These are phyloP conservation scores for Monosporascus sp. DNA, from an alignment of 2,329 filamentous ascomycete species.

Conservation along the genomic window DNA sequence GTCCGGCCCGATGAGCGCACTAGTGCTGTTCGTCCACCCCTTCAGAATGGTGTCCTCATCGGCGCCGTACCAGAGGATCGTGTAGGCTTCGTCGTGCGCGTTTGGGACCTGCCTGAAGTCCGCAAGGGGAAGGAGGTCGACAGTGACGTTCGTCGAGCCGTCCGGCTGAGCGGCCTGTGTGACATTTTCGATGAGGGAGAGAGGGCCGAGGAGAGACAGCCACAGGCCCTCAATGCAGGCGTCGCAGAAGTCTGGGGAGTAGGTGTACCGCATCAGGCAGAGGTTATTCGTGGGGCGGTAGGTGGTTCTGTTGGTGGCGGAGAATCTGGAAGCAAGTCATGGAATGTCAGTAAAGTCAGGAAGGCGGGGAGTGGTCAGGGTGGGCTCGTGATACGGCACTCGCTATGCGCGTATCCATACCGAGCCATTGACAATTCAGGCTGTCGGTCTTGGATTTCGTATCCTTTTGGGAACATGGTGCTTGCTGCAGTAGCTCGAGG, in stretches of 20 bases:
- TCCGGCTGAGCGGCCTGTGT: constrained; percentile 15
- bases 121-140: constrained; percentile 22
- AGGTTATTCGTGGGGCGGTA: constrained; percentile 26
- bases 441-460: no score
- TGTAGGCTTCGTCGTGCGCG: constrained; percentile 19
- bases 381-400: not conserved
- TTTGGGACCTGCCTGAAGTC: constrained; percentile 20
- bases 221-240: constrained; percentile 27
- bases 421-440: no score
- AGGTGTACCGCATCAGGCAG: constrained; percentile 24
- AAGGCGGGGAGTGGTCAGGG: not conserved
- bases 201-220: constrained; percentile 19
- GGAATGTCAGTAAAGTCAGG: not conserved
- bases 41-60: constrained; percentile 15
- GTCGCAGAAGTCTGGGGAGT: constrained; percentile 23
- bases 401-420: no score
- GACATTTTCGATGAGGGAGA: constrained; percentile 23
- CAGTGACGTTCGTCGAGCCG: constrained; percentile 17
- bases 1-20: constrained; percentile 12
- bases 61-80: constrained; percentile 22
- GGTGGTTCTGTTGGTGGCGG: constrained; percentile 19
- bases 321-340: constrained; percentile 14
- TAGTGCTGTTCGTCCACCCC: constrained; percentile 24
- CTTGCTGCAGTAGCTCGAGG: no score
- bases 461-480: no score